Evolutionary conservation across 108 stramenopile genomes (phyloP).

Genomic region (Fragilaria radians): DNA sequence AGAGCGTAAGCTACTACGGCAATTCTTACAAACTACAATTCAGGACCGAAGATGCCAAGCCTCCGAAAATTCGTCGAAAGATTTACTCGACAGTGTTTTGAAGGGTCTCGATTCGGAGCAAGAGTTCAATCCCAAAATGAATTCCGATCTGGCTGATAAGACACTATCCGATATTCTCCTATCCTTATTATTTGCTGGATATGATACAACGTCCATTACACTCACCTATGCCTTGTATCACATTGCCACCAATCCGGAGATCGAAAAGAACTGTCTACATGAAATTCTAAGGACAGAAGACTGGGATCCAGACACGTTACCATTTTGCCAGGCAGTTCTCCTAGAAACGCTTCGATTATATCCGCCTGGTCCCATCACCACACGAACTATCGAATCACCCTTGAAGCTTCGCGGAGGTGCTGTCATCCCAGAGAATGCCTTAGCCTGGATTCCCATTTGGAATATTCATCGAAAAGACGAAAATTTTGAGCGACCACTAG

Average conservation of each 20-base stretch:
- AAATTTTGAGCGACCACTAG: conserved; percentile 31
- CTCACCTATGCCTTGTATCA: conserved; percentile 42
- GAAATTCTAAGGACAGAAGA: conserved; percentile 11
- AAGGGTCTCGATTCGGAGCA: too few relatives aligned
- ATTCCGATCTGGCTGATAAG: not conserved
- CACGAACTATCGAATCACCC: conserved; percentile 29
- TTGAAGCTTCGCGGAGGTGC: conserved; percentile 11
- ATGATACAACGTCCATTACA: conserved; percentile 44
- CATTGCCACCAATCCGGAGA: conserved; percentile 29
- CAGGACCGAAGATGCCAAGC: too few relatives aligned
- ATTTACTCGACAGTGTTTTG: too few relatives aligned
- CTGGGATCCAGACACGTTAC: conserved; percentile 9
- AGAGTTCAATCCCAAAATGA: too few relatives aligned
- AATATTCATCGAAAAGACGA: conserved; percentile 30
- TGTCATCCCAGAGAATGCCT: conserved; percentile 25
- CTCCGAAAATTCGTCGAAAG: too few relatives aligned
- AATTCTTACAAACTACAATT: too few relatives aligned
- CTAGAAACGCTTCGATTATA: conserved; percentile 39
- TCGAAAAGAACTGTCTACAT: conserved; percentile 15
- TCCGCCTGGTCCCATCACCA: conserved; percentile 27
- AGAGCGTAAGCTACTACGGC: too few relatives aligned
- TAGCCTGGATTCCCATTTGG: conserved; percentile 27
- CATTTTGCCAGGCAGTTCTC: conserved; percentile 37
- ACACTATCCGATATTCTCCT: not conserved
- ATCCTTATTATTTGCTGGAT: conserved; percentile 43